phyloP scores from a whole-genome alignment of 2,329 filamentous ascomycete species.

The Calonectria hawksworthii region DNA sequence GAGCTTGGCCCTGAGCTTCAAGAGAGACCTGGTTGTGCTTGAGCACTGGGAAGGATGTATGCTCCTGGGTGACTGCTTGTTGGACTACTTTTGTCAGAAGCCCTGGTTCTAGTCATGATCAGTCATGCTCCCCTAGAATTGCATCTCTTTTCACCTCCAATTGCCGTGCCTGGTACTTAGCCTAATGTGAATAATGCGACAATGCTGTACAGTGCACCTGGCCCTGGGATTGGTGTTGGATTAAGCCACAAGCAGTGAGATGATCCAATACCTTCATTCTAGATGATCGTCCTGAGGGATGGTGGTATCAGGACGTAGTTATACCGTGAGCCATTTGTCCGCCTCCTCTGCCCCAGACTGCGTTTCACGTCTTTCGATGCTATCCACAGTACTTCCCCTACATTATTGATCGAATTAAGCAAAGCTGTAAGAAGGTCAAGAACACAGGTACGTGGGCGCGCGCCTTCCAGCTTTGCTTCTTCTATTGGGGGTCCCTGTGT shows the following conservation, averaged over 20 bases:
- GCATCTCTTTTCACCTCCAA: not conserved
- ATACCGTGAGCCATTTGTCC: too few relatives aligned
- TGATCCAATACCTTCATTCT: not conserved
- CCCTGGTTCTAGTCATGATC: slow-evolving; percentile 17
- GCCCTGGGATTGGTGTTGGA: not conserved
- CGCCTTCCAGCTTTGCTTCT: too few relatives aligned
- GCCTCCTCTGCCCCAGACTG: too few relatives aligned
- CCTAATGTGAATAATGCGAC: not conserved
- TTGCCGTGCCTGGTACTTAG: not conserved
- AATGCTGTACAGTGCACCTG: not conserved
- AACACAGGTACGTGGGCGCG: too few relatives aligned
- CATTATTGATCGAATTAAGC: too few relatives aligned
- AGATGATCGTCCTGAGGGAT: too few relatives aligned
- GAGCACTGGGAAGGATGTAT: not conserved
- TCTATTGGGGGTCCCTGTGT: too few relatives aligned
- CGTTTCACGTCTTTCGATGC: too few relatives aligned
- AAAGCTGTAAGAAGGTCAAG: too few relatives aligned
- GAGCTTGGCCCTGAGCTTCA: not conserved
- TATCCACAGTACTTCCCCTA: too few relatives aligned
- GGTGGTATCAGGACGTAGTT: too few relatives aligned
- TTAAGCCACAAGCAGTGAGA: not conserved
- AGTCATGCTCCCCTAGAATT: slow-evolving; percentile 16
- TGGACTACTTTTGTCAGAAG: slow-evolving; percentile 15
- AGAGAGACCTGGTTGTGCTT: not conserved
- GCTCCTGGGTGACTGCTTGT: slow-evolving; percentile 5